A percentile compares a stretch with the other conserved stretches of the same genome.
Evolutionary conservation across 306 rosid genomes (phyloP).

Genomic region (Quercus wislizeni): DNA sequence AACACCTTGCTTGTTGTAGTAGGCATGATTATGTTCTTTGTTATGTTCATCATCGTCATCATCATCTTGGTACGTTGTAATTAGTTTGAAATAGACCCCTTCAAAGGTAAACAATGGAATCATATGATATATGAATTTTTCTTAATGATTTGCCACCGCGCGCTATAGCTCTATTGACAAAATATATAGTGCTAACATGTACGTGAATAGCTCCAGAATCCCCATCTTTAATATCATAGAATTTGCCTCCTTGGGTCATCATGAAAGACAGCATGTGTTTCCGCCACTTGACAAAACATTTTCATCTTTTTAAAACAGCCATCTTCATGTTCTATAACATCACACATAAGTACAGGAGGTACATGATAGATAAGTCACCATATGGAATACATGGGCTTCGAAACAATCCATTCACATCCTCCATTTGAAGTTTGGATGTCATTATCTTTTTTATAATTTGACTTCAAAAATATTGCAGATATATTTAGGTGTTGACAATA

Average conservation of each 20-base stretch:
- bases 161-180: constrained; percentile 4
- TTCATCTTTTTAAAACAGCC: constrained; percentile 13
- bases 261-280: constrained; percentile 35
- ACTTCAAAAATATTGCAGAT: not conserved
- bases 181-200: constrained; percentile 2
- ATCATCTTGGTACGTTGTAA: not conserved
- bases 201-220: constrained; percentile 16
- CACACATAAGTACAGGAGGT: constrained; percentile 35
- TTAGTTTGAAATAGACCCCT: not conserved
- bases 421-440: not conserved
- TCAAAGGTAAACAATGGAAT: constrained; percentile 24
- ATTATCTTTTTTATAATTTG: not conserved
- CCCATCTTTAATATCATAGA: constrained; percentile 20
- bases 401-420: constrained; percentile 37
- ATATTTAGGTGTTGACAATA: not conserved
- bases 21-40: no score
- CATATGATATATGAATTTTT: constrained; percentile 21
- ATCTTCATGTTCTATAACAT: not conserved
- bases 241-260: constrained; percentile 20
- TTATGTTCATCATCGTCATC: not conserved
- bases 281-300: constrained; percentile 14
- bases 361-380: constrained; percentile 29
- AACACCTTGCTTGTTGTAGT: no score
- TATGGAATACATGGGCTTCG: constrained; percentile 29
- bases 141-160: constrained; percentile 7